Conservation (phyloP, 495 filamentous ascomycete species). For the Staphylotrichum longicolle region DNA sequence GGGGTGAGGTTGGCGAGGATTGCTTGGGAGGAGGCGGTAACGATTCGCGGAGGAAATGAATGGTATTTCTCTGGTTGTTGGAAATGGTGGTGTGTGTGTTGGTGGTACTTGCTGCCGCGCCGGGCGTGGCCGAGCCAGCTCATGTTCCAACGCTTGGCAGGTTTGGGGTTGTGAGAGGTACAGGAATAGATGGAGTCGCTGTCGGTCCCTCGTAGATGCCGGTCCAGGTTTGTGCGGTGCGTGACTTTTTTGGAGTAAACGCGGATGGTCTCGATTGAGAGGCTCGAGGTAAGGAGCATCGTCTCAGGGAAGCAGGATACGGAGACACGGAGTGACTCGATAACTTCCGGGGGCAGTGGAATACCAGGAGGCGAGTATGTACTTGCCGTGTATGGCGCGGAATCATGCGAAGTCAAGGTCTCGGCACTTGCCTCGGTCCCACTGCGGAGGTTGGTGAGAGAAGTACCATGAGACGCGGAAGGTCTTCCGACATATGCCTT, state of each 20-base stretch:
- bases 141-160: conserved; percentile 29
- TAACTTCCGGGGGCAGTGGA: conserved; percentile 41
- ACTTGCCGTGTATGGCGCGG: not conserved
- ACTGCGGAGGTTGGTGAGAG: conserved; percentile 16
- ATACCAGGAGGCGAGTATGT: conserved; percentile 23
- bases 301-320: conserved; percentile 47
- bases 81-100: conserved; percentile 15
- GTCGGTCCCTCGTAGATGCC: conserved; percentile 13
- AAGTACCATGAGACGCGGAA: conserved; percentile 3
- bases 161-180: conserved; percentile 7
- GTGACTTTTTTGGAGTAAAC: conserved; percentile 44
- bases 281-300: conserved; percentile 45
- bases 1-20: not conserved
- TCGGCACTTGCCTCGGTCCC: not conserved
- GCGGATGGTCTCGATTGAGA: conserved; percentile 49
- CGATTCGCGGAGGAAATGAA: conserved; percentile 3
- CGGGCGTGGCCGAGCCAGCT: conserved; percentile 21
- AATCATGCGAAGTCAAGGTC: not conserved
- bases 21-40: not conserved
- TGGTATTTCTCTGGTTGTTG: not conserved
- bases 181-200: conserved; percentile 24
- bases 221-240: conserved; percentile 20
- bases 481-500: not conserved
- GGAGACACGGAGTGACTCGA: conserved; percentile 43
- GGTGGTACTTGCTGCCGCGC: conserved; percentile 19